These are phyloP conservation scores for Salix dunnii DNA, from an alignment of 345 rosid genomes.

Conservation along the genomic window DNA sequence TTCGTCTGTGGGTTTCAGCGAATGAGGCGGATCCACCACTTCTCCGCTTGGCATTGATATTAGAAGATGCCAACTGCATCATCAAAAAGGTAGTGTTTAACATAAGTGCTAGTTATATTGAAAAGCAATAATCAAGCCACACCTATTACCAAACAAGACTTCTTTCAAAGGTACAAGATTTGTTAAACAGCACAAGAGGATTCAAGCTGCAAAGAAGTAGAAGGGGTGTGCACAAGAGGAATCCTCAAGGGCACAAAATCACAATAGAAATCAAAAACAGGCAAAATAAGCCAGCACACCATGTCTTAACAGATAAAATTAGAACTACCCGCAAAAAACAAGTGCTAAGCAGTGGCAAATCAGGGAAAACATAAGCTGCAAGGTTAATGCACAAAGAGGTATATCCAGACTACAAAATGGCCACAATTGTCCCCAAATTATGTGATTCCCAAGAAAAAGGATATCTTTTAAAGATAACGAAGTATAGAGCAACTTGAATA, in stretches of 20 bases:
- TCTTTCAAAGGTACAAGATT: not conserved
- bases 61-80: constrained; percentile 69
- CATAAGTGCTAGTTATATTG: not conserved
- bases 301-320: not conserved
- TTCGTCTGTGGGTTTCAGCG: constrained; percentile 61
- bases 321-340: not conserved
- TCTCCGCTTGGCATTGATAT: constrained; percentile 69
- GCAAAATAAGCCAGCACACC: not conserved
- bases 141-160: not conserved
- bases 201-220: not conserved
- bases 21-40: constrained; percentile 68
- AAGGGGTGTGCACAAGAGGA: not conserved
- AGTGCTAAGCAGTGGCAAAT: not conserved
- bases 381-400: not conserved
- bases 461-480: not conserved
- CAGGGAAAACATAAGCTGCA: not conserved
- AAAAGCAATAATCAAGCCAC: constrained; percentile 1
- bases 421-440: not conserved
- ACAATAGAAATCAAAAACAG: not conserved
- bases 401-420: not conserved
- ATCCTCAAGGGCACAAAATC: not conserved
- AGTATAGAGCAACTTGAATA: not conserved
- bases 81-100: constrained; percentile 11
- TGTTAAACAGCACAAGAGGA: not conserved
- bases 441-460: not conserved